A percentile compares a stretch with the other conserved stretches of the same genome.
phyloP scores from a whole-genome alignment of 2,329 filamentous ascomycete species.

The Incumbomyces delicatus region DNA sequence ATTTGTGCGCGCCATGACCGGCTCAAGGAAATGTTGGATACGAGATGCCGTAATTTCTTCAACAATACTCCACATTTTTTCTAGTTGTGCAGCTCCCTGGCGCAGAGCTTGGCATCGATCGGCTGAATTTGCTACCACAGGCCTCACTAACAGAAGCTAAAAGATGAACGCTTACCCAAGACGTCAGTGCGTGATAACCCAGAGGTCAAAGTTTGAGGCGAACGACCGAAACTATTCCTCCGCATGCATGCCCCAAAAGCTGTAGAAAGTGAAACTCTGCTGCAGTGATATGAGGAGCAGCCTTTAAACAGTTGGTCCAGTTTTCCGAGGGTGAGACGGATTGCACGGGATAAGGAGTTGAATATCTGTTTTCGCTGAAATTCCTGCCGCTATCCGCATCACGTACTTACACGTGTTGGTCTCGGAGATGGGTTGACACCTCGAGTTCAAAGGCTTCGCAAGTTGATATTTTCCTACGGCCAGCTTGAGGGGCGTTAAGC shows the following conservation, averaged over 20 bases:
- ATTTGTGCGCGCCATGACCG: neutral
- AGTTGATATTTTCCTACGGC: no score
- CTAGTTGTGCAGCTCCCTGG: neutral
- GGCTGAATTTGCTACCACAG: conserved; percentile 2
- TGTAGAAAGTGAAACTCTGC: neutral
- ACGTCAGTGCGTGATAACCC: neutral
- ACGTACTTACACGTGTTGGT: no score
- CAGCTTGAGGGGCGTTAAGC: no score
- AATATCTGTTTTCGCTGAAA: no score
- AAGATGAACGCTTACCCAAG: no score
- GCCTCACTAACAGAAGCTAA: neutral
- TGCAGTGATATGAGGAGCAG: neutral
- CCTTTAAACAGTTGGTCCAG: no score
- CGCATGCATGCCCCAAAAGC: neutral
- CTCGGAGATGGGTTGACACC: no score
- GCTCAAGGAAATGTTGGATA: neutral
- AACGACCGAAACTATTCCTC: neutral
- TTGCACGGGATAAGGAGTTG: no score
- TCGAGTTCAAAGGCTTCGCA: no score
- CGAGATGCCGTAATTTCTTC: conserved; percentile 3
- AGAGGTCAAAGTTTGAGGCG: conserved; percentile 1
- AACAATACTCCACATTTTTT: conserved; percentile 1
- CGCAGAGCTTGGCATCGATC: neutral
- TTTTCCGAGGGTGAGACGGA: no score
- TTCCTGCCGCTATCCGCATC: no score